Percentiles rank a stretch among this genome's conserved stretches.
Conservation (phyloP, 2,329 filamentous ascomycete species). For the Fusarium udum region DNA sequence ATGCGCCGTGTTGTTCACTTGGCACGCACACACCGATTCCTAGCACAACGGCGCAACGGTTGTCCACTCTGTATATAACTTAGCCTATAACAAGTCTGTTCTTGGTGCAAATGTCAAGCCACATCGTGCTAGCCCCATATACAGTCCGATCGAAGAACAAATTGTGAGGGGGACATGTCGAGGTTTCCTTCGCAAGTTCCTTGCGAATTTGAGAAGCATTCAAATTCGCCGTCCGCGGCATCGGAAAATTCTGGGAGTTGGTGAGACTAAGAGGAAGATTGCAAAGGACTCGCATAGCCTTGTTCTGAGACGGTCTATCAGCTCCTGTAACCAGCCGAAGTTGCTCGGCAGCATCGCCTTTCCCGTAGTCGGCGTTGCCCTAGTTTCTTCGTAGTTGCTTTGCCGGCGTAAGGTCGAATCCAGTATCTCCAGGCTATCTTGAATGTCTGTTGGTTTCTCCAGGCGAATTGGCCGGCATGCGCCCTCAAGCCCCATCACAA, state of each 20-base stretch:
- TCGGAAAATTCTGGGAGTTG: not conserved
- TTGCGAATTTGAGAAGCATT: not conserved
- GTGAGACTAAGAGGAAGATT: not conserved
- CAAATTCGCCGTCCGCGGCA: not conserved
- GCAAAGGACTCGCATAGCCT: not conserved
- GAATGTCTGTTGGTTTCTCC: not conserved
- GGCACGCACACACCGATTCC: not conserved
- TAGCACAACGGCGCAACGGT: not conserved
- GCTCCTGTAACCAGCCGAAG: not conserved
- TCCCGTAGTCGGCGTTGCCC: accelerated
- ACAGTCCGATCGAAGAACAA: not conserved
- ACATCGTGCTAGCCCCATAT: not conserved
- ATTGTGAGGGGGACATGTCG: not conserved
- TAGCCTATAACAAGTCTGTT: not conserved
- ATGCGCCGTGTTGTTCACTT: not conserved
- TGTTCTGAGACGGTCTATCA: not conserved
- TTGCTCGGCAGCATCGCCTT: not conserved
- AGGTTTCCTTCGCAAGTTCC: not conserved
- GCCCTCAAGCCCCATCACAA: not conserved
- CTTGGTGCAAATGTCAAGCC: not conserved
- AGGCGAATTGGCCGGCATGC: not conserved
- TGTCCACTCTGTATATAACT: not conserved
- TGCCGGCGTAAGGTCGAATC: not conserved
- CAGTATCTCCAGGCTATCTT: not conserved
- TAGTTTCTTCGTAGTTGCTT: accelerated